Evolutionary conservation across 805 yeast species (phyloP), one percentile per base, ranked within the genome.

Genomic region (Candida broadrunensis): DNA sequence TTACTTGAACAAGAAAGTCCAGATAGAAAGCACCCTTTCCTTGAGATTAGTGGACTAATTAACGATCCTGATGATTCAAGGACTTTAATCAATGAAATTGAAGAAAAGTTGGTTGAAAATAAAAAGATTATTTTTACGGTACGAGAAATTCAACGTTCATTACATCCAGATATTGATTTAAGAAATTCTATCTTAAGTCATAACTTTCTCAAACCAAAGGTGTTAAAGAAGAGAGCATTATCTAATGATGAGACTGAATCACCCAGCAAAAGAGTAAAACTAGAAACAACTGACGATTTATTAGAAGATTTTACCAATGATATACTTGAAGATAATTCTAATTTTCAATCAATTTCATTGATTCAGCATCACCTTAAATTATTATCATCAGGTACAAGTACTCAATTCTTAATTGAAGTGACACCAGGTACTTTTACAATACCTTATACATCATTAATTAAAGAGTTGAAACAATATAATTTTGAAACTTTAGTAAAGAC

Each of bases 311-410:
- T 37, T 24, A 15, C 20, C 31, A 35, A 31, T 17, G 30, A 34
- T 9, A 23, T 13, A 16, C 20, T 35, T 11, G 27, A 12, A 4
- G 43, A 35, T 5, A 46, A 50, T 51, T 24, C 55, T 47, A 41
- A 50, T 51, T 51, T 70, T 7, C 62, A 56, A 31, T 51, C 62
- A 13, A 36, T 52, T 5, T 44, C 70, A 3, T 48, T 72, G 9
- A 65, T 85, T 9, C 78, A 72, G 38, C 74, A 79, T 37, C 98
- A 93, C 60, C 64, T 91, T 49, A 81, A 79, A 53, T 66, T 90
- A 9, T 69, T 91, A 25, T 65, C 85, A 1, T 63, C 71, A 1
- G 72, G 78, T 13, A 46, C 75, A 2, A 61, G 55, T 24, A 44
- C 80, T 2, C 82, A 84, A 24, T 88, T 91, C 49, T 55, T 91